A percentile compares a stretch with the other conserved stretches of the same genome.
phyloP scores from a whole-genome alignment of 2,329 filamentous ascomycete species.

The Aspergillus quadrilineatus region DNA sequence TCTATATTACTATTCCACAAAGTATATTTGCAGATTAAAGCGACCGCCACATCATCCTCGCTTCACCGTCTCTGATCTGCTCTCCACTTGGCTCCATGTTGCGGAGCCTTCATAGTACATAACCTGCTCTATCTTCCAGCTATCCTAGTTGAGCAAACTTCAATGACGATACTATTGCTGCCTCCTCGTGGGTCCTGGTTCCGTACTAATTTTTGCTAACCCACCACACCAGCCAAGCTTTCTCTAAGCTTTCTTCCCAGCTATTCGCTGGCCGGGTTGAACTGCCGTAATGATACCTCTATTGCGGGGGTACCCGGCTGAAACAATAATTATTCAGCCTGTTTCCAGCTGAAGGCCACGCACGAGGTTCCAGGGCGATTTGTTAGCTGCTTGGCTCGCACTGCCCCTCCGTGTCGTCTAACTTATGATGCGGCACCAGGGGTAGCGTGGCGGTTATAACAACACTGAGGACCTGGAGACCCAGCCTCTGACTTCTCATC shows the following conservation, averaged over 20 bases:
- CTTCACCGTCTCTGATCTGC: background rate
- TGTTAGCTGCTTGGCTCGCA: background rate
- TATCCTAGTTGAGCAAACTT: background rate
- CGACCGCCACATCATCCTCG: background rate
- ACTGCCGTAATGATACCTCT: background rate
- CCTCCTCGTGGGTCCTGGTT: background rate
- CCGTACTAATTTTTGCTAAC: background rate
- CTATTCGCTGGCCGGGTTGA: conserved; percentile 13
- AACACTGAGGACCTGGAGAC: background rate
- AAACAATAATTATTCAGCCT: background rate
- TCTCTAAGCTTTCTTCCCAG: conserved; percentile 21
- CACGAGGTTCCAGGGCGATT: conserved; percentile 3
- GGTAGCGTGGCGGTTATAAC: background rate
- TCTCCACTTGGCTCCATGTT: background rate
- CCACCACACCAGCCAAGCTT: conserved; percentile 21
- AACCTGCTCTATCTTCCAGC: background rate
- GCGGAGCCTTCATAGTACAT: background rate
- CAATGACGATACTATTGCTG: background rate
- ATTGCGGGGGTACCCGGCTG: background rate
- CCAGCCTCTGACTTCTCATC: background rate
- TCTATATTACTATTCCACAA: background rate
- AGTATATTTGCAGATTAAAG: background rate
- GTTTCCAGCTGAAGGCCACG: conserved; percentile 2
- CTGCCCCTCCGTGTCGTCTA: conserved; percentile 3
- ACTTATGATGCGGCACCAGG: conserved; percentile 5